Conservation (phyloP, 1,139 yeast species). For the Hemisphaericaspora xylofermentans region DNA sequence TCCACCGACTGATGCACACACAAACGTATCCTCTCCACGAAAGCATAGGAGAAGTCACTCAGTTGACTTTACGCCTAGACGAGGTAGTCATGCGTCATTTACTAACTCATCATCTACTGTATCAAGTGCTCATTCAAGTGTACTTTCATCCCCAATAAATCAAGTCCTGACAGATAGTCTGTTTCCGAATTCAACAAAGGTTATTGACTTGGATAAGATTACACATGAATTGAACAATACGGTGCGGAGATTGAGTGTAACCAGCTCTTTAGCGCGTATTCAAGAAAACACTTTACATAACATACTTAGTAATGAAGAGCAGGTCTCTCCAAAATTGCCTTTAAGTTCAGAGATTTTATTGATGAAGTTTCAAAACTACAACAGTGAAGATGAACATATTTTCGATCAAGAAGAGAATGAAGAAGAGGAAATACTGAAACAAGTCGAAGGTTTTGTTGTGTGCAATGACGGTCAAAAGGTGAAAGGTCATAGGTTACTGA, state of each 20-base stretch:
- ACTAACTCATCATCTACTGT: constrained; percentile 1
- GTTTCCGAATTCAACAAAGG: constrained; percentile 1
- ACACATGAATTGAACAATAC: constrained; percentile 15
- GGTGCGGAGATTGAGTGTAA: constrained; percentile 11
- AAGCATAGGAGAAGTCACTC: no score
- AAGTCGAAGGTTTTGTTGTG: not conserved
- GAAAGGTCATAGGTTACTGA: not conserved
- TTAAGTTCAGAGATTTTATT: constrained; percentile 11
- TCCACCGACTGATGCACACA: not conserved
- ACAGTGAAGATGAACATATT: not conserved
- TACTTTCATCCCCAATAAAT: constrained; percentile 15
- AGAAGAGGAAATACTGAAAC: not conserved
- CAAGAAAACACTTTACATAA: not conserved
- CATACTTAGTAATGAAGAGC: not conserved
- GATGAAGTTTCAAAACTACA: constrained; percentile 5
- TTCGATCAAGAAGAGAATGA: not conserved
- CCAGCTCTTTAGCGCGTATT: constrained; percentile 1
- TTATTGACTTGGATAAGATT: constrained; percentile 22
- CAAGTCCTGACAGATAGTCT: not conserved
- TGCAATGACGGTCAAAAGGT: not conserved
- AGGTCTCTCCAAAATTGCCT: constrained; percentile 9
- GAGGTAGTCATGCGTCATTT: no score
- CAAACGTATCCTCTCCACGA: not conserved
- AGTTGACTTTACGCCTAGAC: no score
- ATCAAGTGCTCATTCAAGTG: constrained; percentile 8